A percentile compares a stretch with the other conserved stretches of the same genome.
Evolutionary conservation across 768 basidiomycete genomes (phyloP).

Genomic region (Suillus bovinus): DNA sequence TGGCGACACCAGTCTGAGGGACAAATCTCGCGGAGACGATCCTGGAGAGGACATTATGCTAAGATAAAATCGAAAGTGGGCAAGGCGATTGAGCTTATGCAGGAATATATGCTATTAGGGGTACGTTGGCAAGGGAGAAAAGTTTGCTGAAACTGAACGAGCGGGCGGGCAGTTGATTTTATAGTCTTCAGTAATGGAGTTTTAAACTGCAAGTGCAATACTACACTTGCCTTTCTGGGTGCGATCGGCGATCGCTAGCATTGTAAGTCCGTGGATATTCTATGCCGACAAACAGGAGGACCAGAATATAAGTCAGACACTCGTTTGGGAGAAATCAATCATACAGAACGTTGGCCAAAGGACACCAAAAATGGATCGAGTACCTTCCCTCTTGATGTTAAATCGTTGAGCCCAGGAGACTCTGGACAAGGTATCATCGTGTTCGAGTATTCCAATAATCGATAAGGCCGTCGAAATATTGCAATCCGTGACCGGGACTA

Average conservation of each 20-base stretch:
- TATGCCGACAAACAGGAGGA: neutral
- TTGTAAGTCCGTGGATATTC: neutral
- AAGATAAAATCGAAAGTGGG: neutral
- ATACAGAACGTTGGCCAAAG: neutral
- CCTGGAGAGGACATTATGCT: neutral
- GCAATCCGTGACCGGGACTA: neutral
- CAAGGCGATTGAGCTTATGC: neutral
- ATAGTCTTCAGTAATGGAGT: neutral
- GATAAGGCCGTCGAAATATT: neutral
- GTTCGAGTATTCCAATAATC: neutral
- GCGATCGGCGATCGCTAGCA: neutral
- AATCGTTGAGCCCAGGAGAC: neutral
- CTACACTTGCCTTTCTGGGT: neutral
- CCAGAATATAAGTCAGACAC: neutral
- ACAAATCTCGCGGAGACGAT: neutral
- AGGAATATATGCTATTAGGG: neutral
- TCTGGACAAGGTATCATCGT: neutral
- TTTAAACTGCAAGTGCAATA: constrained; percentile 1
- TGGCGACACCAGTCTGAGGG: neutral
- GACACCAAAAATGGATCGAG: neutral
- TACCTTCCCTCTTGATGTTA: neutral
- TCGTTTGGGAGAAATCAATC: neutral
- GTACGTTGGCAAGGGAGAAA: neutral
- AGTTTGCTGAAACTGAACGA: neutral
- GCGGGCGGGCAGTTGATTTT: neutral